Percentiles rank a stretch among this genome's conserved stretches.
These are phyloP conservation scores for Striga asiatica DNA, from an alignment of 257 asterid genomes.

Conservation along the genomic window DNA sequence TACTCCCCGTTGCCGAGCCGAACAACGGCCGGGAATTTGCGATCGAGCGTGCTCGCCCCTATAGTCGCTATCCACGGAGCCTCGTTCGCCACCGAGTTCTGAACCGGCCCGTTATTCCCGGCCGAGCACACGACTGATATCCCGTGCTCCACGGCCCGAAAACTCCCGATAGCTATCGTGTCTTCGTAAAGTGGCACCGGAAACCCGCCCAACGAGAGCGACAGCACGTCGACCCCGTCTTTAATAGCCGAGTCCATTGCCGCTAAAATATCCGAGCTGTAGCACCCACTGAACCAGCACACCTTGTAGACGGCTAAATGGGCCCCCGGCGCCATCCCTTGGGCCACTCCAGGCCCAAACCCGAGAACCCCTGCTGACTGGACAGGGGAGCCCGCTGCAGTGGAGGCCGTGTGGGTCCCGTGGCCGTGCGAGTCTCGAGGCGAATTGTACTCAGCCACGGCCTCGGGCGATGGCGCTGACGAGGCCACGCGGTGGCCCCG, in stretches of 20 bases:
- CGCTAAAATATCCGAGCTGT: conserved; percentile 87
- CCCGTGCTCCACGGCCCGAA: conserved; percentile 83
- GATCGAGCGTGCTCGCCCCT: conserved; percentile 80
- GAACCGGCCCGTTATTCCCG: conserved; percentile 80
- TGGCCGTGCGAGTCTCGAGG: conserved; percentile 87
- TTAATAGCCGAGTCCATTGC: conserved; percentile 77
- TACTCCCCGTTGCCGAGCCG: conserved; percentile 49
- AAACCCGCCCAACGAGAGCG: conserved; percentile 81
- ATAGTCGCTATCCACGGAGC: conserved; percentile 91
- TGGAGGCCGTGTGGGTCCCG: conserved; percentile 82
- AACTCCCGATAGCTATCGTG: conserved; percentile 81
- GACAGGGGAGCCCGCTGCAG: conserved; percentile 63
- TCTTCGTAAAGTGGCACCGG: conserved; percentile 78
- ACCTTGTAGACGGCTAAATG: conserved; percentile 74
- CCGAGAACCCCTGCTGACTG: conserved; percentile 45
- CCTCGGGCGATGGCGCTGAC: conserved; percentile 21
- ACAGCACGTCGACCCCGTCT: conserved; percentile 75
- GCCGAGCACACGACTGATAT: conserved; percentile 78
- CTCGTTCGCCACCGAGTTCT: conserved; percentile 68
- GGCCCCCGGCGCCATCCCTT: conserved; percentile 77
- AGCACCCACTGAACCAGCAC: conserved; percentile 84
- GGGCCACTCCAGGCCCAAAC: conserved; percentile 63
- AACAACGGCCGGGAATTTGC: conserved; percentile 69
- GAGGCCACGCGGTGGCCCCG: conserved; percentile 74
- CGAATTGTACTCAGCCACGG: conserved; percentile 43